Conservation (phyloP, 129 eudicot species). For the Flaveria sonorensis region DNA sequence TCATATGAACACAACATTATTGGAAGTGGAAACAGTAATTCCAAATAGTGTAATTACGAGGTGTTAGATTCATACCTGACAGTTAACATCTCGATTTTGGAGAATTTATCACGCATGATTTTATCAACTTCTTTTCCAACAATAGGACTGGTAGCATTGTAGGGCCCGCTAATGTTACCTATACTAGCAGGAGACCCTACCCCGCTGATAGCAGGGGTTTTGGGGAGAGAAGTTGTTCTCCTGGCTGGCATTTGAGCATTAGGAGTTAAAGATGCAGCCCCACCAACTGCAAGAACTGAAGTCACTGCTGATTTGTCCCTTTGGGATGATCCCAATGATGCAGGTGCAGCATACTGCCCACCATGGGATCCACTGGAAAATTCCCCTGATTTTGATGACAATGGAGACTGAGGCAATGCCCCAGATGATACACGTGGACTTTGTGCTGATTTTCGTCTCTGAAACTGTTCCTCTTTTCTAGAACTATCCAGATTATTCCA, state of each 20-base stretch:
- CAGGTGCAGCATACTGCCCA: constrained; percentile 65
- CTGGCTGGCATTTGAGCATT: constrained; percentile 69
- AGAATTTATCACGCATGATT: constrained; percentile 62
- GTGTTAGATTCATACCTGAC: constrained; percentile 47
- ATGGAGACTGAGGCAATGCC: constrained; percentile 86
- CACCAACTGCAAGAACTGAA: constrained; percentile 63
- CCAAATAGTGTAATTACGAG: neutral
- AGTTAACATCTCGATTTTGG: constrained; percentile 74
- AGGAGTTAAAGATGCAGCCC: constrained; percentile 59
- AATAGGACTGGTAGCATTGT: constrained; percentile 77
- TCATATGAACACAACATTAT: neutral
- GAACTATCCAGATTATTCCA: constrained; percentile 79
- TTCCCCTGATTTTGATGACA: constrained; percentile 90
- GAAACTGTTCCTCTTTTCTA: constrained; percentile 75
- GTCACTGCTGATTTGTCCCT: constrained; percentile 79
- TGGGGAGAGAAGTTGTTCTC: constrained; percentile 74
- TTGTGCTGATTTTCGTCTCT: constrained; percentile 71
- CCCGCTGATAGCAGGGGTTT: constrained; percentile 66
- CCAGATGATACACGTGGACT: constrained; percentile 94
- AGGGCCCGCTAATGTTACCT: constrained; percentile 60
- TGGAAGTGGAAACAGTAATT: neutral
- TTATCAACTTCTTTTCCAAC: constrained; percentile 70
- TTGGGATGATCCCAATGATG: constrained; percentile 53
- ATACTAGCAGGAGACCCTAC: constrained; percentile 91
- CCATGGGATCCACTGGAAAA: constrained; percentile 87